Evolutionary conservation across 345 rosid genomes (phyloP), one percentile per base, ranked within the genome.

Genomic region (Heritiera littoralis): DNA sequence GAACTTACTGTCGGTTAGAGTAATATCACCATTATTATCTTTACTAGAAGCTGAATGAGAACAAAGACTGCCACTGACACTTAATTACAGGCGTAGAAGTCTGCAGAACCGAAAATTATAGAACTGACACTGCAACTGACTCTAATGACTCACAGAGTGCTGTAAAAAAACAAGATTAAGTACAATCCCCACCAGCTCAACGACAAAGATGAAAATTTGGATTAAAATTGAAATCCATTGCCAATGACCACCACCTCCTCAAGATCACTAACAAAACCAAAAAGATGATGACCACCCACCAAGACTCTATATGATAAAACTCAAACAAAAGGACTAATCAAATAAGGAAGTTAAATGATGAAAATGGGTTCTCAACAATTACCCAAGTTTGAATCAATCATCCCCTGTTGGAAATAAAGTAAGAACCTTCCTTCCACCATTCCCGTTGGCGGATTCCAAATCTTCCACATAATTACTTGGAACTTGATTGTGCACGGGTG

Each of bases 361-460:
- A 74, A 85, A 32, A 54, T 18, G 48, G 75, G 66, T 38, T 23
- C 79, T 79, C 81, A 64, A 75, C 43, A 14, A 80, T 85, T 83
- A 73, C 87, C 87, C 83, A 72, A 84, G 82, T 76, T 55, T 72
- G 49, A 38, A 72, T 92, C 87, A 96, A 84, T 94, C 95, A 71
- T 91, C 95, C 80, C 97, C 93, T 10, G 95, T 90, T 35, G 99
- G 99, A 87, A 97, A 97, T 65, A 97, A 85, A 83, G 99, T 93
- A 74, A 97, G 93, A 84, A 93, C 98, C 66, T 86, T 94, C 86
- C 97, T 92, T 58, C 93, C 98, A 59, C 90, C 98, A 78, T 85
- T 90, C 11, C 85, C 94, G 68, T 83, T 90, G 3, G 86, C 98
- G 6, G 94, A 90, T 81, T 94, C 98, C 89, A 92, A 85, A 88